Evolutionary conservation across 805 yeast species (phyloP).

Genomic region (Wickerhamomyces rabaulensis): DNA sequence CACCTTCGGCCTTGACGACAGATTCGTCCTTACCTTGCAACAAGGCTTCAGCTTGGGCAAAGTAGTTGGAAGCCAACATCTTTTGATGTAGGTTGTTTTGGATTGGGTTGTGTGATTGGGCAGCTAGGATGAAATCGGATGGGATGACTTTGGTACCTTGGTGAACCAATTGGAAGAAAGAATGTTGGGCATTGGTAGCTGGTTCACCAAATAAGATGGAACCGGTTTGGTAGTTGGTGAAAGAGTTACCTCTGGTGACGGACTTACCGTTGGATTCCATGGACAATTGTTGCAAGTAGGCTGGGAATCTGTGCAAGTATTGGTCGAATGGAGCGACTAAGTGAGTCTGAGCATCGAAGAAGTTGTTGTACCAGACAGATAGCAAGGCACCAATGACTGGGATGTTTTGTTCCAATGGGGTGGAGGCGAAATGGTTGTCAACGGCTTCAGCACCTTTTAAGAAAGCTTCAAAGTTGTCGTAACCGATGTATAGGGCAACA

Average conservation of each 20-base stretch:
- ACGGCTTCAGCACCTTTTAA: constrained; percentile 97
- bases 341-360: constrained; percentile 97
- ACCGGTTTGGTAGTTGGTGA: constrained; percentile 94
- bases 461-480: constrained; percentile 86
- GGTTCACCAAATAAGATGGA: constrained; percentile 97
- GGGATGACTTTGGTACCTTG: constrained; percentile 98
- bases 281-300: constrained; percentile 95
- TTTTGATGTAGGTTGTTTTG: constrained; percentile 91
- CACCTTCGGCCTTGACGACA: constrained; percentile 85
- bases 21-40: constrained; percentile 91
- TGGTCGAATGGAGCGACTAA: constrained; percentile 98
- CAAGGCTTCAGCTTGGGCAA: constrained; percentile 97
- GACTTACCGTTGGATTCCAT: constrained; percentile 99
- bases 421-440: constrained; percentile 79
- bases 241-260: constrained; percentile 86
- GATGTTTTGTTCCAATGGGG: constrained; percentile 88
- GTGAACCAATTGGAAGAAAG: constrained; percentile 98
- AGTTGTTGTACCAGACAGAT: constrained; percentile 98
- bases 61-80: constrained; percentile 98
- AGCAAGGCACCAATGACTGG: constrained; percentile 91
- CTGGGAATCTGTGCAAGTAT: constrained; percentile 98
- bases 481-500: constrained; percentile 92
- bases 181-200: constrained; percentile 97
- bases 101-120: constrained; percentile 96
- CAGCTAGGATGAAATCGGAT: constrained; percentile 93